A percentile compares a stretch with the other conserved stretches of the same genome.
Evolutionary conservation across 805 yeast genomes (phyloP).

Genomic region (Spathaspora passalidarum): DNA sequence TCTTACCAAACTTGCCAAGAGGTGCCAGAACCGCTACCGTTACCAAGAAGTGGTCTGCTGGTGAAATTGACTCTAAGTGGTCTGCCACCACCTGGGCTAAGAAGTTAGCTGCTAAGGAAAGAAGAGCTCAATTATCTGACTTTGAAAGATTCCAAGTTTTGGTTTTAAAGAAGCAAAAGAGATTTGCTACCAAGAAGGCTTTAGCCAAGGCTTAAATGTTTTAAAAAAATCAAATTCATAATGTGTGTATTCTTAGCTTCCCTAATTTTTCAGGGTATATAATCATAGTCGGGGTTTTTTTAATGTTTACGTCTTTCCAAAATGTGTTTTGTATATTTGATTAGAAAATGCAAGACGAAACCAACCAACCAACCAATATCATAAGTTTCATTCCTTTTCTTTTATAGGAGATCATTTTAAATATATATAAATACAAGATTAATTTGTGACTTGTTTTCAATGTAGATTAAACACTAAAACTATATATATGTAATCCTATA

Average conservation of each 20-base stretch:
- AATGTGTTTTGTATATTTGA: neutral
- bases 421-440: conserved; percentile 2
- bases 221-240: conserved; percentile 32
- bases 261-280: conserved; percentile 24
- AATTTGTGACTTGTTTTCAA: neutral
- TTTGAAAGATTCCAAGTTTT: conserved; percentile 99
- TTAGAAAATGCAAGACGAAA: neutral
- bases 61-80: conserved; percentile 89
- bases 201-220: conserved; percentile 91
- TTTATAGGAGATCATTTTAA: neutral
- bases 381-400: neutral
- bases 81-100: conserved; percentile 94
- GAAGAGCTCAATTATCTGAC: conserved; percentile 90
- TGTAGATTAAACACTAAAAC: neutral
- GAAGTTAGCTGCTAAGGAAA: conserved; percentile 93
- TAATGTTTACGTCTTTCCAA: conserved; percentile 14
- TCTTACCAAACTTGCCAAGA: conserved; percentile 84
- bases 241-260: conserved; percentile 17
- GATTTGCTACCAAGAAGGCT: conserved; percentile 92
- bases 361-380: neutral
- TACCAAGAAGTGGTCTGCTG: conserved; percentile 89
- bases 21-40: conserved; percentile 87
- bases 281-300: conserved; percentile 25
- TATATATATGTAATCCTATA: conserved; percentile 3
- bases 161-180: conserved; percentile 96